Base-by-base conservation (phyloP, 2,329 filamentous ascomycete genomes). In the Epichloe bromicola region DNA sequence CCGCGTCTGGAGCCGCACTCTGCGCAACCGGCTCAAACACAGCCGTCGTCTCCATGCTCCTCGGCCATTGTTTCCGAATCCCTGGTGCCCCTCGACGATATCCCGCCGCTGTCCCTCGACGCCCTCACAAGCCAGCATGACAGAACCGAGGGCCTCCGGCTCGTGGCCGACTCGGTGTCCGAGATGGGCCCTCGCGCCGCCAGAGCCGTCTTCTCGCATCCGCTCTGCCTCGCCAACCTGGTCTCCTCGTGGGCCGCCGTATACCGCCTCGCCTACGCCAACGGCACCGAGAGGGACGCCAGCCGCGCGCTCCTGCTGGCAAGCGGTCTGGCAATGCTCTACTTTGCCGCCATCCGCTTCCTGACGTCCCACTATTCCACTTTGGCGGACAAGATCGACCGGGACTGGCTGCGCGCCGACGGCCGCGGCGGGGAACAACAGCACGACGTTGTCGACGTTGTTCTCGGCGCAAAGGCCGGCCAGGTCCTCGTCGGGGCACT, bases 151-250 rank as follows among this genome's bases (percentile, higher is more conserved):
- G 83, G 83, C 17, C 73, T 95, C 48, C 78, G 78, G 55, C 78
- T 95, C 19, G 75, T 95, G 39, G 84, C 88, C 54, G 87, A 91
- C 67, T 88, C 83, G 53, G 79, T 94, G 47, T 86, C 87, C 37
- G 85, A 95, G 67, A 88, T 93, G 72, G 81, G 85, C 55, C 83
- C 88, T 63, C 69, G 76, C 8, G 80, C 86, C 19, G 78, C 81
- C 41, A 70, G 71, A 50, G 70, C 78, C 55, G 70, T 93, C 53
- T 71, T 86, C 54, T 78, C 77, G 59, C 80, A 88, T 66, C 80
- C 79, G 0, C 63, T 78, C 23, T 70, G 73, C 47, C 61, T 82
- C 14, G 67, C 73, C 20, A 64, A 72, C 7, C 67, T 81, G n/a
- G 61, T 67, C 40, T 61, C 67, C 11, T 58, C 66, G 15, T 65